Conservation (phyloP, 306 rosid species). For the Cicer bijugum region DNA sequence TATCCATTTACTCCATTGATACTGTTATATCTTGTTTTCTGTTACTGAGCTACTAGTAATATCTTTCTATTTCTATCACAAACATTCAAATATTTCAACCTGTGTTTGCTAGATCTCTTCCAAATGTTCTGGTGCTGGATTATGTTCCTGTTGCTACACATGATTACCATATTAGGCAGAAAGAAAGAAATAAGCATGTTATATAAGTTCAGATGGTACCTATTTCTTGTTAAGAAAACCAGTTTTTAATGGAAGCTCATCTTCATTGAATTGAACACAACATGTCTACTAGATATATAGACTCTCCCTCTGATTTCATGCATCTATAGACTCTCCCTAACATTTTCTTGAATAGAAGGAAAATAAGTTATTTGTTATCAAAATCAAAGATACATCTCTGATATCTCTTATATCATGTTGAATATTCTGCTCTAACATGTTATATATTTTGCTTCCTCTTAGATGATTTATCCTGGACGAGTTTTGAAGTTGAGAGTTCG, state of each 20-base stretch:
- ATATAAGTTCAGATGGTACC: background rate
- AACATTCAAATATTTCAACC: background rate
- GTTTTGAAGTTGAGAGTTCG: slow-evolving; percentile 83
- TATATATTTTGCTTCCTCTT: slow-evolving; percentile 33
- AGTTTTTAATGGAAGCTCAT: background rate
- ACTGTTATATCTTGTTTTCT: too few species aligned
- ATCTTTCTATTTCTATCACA: background rate
- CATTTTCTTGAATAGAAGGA: background rate
- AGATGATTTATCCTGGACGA: slow-evolving; percentile 79
- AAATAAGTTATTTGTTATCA: background rate
- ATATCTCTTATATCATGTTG: background rate
- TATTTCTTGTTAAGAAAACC: background rate
- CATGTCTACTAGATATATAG: background rate
- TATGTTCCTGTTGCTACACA: background rate
- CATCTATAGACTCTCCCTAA: background rate
- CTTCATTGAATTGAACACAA: background rate
- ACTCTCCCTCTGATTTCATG: background rate
- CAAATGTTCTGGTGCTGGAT: background rate
- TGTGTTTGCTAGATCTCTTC: background rate
- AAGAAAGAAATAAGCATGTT: background rate
- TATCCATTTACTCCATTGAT: too few species aligned
- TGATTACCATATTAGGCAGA: background rate
- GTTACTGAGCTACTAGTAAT: too few species aligned
- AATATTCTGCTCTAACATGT: background rate
- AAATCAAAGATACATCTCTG: background rate